Evolutionary conservation across 176 grass and related monocot genomes (phyloP).

Genomic region (Tillandsia fasciculata): DNA sequence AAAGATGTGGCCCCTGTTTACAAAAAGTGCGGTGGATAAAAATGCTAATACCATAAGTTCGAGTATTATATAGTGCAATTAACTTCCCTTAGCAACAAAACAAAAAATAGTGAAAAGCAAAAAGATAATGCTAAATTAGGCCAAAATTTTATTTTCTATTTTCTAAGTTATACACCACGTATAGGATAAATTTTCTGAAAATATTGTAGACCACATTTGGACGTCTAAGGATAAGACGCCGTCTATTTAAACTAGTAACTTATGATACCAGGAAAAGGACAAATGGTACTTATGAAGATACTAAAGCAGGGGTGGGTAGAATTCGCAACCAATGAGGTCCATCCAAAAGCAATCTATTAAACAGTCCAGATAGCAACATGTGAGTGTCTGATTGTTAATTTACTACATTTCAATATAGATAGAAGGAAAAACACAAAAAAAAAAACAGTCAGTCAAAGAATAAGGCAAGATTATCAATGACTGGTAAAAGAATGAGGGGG

Average conservation of each 20-base stretch:
- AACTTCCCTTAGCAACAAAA: background rate
- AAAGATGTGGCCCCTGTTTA: constrained; percentile 91
- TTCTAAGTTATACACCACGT: too few relatives aligned
- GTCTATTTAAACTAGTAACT: too few relatives aligned
- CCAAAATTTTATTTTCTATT: background rate
- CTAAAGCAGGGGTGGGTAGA: background rate
- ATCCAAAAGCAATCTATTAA: background rate
- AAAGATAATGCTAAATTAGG: background rate
- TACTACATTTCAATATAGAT: background rate
- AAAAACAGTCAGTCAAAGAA: background rate
- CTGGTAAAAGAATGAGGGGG: background rate
- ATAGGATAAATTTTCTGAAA: too few relatives aligned
- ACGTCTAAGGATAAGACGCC: too few relatives aligned
- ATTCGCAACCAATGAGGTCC: background rate
- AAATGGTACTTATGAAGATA: constrained; percentile 14
- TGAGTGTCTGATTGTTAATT: background rate
- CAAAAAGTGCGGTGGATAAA: constrained; percentile 13
- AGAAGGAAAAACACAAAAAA: background rate
- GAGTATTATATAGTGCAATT: background rate
- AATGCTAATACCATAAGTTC: constrained; percentile 10
- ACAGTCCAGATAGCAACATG: background rate
- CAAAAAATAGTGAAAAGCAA: background rate
- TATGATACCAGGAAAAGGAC: constrained; percentile 10
- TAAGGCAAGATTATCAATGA: background rate
- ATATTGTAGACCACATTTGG: too few relatives aligned